These are phyloP conservation scores for Trichoderma virens DNA, from an alignment of 495 filamentous ascomycete species.

Conservation along the genomic window DNA sequence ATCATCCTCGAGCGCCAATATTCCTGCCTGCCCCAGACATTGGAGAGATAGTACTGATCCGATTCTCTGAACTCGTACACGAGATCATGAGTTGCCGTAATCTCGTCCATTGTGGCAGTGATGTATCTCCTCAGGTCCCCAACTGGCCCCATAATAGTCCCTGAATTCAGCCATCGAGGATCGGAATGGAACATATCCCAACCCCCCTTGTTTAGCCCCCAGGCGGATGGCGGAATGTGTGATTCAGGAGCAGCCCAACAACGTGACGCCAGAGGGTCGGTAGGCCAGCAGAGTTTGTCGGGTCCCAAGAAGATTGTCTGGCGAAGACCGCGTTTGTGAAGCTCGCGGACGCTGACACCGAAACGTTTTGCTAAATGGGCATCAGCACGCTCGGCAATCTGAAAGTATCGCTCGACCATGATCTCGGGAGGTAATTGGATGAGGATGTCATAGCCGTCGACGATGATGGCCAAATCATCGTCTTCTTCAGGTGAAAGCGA, in stretches of 20 bases:
- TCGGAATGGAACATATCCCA: slow-evolving; percentile 6
- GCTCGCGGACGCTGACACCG: slow-evolving; percentile 4
- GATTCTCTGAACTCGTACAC: slow-evolving; percentile 10
- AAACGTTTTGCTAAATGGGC: slow-evolving; percentile 10
- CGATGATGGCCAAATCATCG: slow-evolving; percentile 13
- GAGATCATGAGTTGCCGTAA: slow-evolving; percentile 13
- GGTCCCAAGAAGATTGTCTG: slow-evolving; percentile 20
- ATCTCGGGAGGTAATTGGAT: slow-evolving; percentile 11
- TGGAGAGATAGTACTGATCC: slow-evolving; percentile 45
- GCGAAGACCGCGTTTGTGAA: slow-evolving; percentile 11
- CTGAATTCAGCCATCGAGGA: slow-evolving; percentile 48
- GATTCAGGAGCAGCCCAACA: slow-evolving; percentile 19
- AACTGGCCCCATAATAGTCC: slow-evolving; percentile 45
- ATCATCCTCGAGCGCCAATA: slow-evolving; percentile 40
- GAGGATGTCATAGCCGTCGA: slow-evolving; percentile 13
- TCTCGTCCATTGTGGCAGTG: slow-evolving; percentile 18
- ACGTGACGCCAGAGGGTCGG: slow-evolving; percentile 8
- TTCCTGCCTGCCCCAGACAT: slow-evolving; percentile 53
- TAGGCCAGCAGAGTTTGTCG: slow-evolving; percentile 22
- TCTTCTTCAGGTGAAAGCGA: neutral
- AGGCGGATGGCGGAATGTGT: slow-evolving; percentile 15
- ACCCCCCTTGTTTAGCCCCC: slow-evolving; percentile 15
- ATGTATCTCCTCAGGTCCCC: slow-evolving; percentile 43
- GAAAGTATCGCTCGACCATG: slow-evolving; percentile 11
- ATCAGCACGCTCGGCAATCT: slow-evolving; percentile 14